Base-by-base conservation (phyloP, 1,284 basidiomycete species). In the Xanthoconium separans region DNA sequence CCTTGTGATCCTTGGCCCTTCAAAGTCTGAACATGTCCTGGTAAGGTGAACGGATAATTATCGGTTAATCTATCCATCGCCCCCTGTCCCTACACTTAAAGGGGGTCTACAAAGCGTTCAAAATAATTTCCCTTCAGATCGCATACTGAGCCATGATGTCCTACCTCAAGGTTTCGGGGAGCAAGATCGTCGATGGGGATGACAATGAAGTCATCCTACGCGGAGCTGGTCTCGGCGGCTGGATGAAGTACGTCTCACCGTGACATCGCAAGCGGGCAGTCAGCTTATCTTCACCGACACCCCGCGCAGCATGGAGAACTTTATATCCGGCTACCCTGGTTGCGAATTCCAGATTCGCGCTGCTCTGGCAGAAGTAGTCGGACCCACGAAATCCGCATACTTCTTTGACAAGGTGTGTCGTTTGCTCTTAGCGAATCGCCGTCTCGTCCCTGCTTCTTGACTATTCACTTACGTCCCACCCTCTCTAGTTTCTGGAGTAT, bases 361-460 rank as follows among this genome's bases (percentile, higher is more conserved):
- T 16, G 84, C 82, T 3, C 73, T 92, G n/a, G 76, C 77, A 16
- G 76, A 83, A 16, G 79, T 82, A 0, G 70, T 92, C 18, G 89
- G 89, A 2, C 58, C 78, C 53, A 76, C 83, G 48, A 91, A 88
- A 65, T 80, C 87, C 13, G 82, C 82, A 29, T 87, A 83, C 72
- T 91, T 91, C 75, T 92, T 91, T 61, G 85, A 91, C 71, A 86
- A 83, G 74, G 85, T 84, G 58, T 27, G 71, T 65, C 34, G 12
- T n/a, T 44, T 20, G 18, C 15, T 50, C 9, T 43, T 6, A n/a
- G 33, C 12, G 24, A 39, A 45, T 50, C 29, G 3, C 27, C 22
- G 13, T 20, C 20, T 20, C 3, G 2, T 43, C 33, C 29, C 6
- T 18, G 20, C 20, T 12, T 30, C 13, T 34, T 27, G 15, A 3